phyloP scores from a whole-genome alignment of 805 yeast genomes.

The Yarrowia sp. region DNA sequence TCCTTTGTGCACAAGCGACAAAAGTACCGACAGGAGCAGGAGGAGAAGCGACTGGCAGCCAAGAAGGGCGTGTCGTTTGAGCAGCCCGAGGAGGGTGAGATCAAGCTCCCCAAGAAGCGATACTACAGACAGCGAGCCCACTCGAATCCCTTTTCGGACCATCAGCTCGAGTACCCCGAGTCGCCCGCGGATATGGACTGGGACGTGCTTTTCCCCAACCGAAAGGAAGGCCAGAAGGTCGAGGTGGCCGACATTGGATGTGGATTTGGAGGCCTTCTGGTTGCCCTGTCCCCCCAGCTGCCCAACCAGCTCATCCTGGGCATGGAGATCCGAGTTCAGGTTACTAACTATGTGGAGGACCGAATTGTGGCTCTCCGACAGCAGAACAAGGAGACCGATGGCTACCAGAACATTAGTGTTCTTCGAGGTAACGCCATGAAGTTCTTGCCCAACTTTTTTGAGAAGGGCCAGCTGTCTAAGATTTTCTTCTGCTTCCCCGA shows the following conservation, averaged over 20 bases:
- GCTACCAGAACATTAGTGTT: conserved; percentile 82
- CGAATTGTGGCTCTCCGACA: conserved; percentile 84
- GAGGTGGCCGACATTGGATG: conserved; percentile 96
- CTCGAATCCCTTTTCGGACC: conserved; percentile 96
- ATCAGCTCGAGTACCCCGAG: conserved; percentile 80
- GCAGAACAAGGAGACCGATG: conserved; percentile 43
- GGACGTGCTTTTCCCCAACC: conserved; percentile 64
- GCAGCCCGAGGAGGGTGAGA: conserved; percentile 31
- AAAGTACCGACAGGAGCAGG: conserved; percentile 45
- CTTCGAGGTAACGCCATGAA: conserved; percentile 97
- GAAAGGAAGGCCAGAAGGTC: conserved; percentile 42
- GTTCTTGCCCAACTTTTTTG: conserved; percentile 89
- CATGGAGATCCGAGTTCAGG: conserved; percentile 97
- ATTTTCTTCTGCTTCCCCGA: conserved; percentile 99
- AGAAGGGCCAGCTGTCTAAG: conserved; percentile 75
- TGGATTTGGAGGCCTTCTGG: conserved; percentile 91
- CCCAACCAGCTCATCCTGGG: conserved; percentile 78
- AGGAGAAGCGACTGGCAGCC: conserved; percentile 46
- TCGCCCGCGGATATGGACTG: conserved; percentile 86
- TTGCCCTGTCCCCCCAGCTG: conserved; percentile 72
- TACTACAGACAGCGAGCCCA: conserved; percentile 96
- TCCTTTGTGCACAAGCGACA: conserved; percentile 35
- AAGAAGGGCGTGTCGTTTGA: conserved; percentile 47
- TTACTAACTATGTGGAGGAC: conserved; percentile 94
- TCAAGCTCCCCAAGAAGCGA: conserved; percentile 71